These are phyloP conservation scores for Hibiscus trionum DNA, from an alignment of 345 rosid genomes.

Conservation along the genomic window DNA sequence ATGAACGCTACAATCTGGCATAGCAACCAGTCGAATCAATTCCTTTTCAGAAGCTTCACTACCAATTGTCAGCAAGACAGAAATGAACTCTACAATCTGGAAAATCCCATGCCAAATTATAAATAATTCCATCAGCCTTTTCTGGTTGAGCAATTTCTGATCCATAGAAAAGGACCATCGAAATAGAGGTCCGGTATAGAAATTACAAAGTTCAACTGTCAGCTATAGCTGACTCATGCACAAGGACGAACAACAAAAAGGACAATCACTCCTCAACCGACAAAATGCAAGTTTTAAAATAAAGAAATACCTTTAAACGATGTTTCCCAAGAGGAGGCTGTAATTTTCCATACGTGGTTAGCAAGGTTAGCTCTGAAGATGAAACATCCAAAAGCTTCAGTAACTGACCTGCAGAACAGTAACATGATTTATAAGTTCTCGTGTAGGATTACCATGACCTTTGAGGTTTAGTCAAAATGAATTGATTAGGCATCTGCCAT, in stretches of 20 bases:
- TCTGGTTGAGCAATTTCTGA: neutral
- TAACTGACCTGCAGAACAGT: slow-evolving; percentile 52
- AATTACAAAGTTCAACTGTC: slow-evolving; percentile 4
- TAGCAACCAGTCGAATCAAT: slow-evolving; percentile 61
- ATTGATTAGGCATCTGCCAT: neutral
- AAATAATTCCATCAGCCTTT: neutral
- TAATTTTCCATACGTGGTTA: slow-evolving; percentile 82
- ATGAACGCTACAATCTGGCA: slow-evolving; percentile 62
- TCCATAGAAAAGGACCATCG: neutral
- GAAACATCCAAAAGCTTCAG: slow-evolving; percentile 74
- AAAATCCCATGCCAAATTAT: slow-evolving; percentile 18
- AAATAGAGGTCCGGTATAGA: neutral
- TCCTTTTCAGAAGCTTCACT: slow-evolving; percentile 86
- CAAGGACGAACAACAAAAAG: neutral
- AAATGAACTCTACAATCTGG: slow-evolving; percentile 90
- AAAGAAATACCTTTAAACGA: slow-evolving; percentile 61
- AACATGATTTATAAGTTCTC: slow-evolving; percentile 1
- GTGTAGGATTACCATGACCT: neutral
- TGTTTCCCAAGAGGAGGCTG: slow-evolving; percentile 96
- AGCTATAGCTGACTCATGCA: slow-evolving; percentile 7
- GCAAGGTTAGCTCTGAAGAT: slow-evolving; percentile 39
- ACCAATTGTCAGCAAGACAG: slow-evolving; percentile 73
- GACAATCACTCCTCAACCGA: neutral
- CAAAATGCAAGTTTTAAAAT: neutral
- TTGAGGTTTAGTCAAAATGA: neutral